A percentile compares a stretch with the other conserved stretches of the same genome.
Evolutionary conservation across 768 basidiomycete genomes (phyloP).

Genomic region (Lactarius sanguifluus): DNA sequence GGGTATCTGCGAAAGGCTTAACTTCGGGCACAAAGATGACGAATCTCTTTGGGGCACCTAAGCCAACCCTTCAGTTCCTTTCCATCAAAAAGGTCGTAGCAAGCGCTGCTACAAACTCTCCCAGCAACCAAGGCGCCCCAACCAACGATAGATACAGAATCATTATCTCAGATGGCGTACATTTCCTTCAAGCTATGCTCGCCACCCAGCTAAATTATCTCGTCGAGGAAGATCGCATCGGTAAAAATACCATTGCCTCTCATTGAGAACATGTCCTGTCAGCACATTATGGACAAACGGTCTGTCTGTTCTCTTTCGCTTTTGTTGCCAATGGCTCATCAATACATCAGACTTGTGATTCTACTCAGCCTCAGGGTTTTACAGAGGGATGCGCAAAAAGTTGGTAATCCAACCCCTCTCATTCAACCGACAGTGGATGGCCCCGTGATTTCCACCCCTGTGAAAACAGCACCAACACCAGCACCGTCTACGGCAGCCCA

Average conservation of each 20-base stretch:
- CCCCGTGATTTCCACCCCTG: slow-evolving; percentile 33
- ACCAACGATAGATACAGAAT: slow-evolving; percentile 64
- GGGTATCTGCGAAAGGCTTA: slow-evolving; percentile 28
- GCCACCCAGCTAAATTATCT: slow-evolving; percentile 85
- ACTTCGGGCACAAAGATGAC: slow-evolving; percentile 24
- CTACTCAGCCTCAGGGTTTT: slow-evolving; percentile 66
- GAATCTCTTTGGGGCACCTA: slow-evolving; percentile 33
- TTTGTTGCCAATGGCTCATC: slow-evolving; percentile 16
- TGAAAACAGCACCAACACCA: slow-evolving; percentile 31
- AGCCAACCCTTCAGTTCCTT: slow-evolving; percentile 72
- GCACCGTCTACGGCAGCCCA: slow-evolving; percentile 15
- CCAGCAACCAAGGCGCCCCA: slow-evolving; percentile 15
- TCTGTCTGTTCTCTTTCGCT: slow-evolving; percentile 39
- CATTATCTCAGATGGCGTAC: slow-evolving; percentile 85
- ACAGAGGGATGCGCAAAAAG: slow-evolving; percentile 58
- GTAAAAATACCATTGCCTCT: slow-evolving; percentile 67
- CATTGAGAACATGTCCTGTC: slow-evolving; percentile 76
- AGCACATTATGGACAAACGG: slow-evolving; percentile 83
- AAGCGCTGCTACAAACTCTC: slow-evolving; percentile 33
- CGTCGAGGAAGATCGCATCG: slow-evolving; percentile 61
- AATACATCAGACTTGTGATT: slow-evolving; percentile 66
- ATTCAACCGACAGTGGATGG: slow-evolving; percentile 32
- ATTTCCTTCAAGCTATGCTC: slow-evolving; percentile 92
- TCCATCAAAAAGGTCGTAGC: slow-evolving; percentile 74
- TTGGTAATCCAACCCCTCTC: slow-evolving; percentile 57